phyloP scores from a whole-genome alignment of 805 yeast species.

The Tetrapisispora pingtungensis region DNA sequence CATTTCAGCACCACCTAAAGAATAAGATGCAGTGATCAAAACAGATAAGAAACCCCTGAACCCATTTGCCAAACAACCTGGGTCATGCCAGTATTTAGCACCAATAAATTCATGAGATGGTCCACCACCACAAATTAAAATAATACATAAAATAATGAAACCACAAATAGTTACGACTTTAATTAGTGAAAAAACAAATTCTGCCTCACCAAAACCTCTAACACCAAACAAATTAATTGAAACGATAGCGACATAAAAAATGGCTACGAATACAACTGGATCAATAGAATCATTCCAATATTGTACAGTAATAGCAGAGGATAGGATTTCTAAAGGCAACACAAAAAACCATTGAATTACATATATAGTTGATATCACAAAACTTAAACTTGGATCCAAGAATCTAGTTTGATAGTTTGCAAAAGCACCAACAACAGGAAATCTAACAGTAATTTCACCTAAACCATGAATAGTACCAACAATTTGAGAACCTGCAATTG shows the following conservation, averaged over 20 bases:
- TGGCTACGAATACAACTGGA: conserved; percentile 36
- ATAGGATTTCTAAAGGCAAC: conserved; percentile 39
- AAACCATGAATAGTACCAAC: conserved; percentile 43
- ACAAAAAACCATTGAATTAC: conserved; percentile 39
- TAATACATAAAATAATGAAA: conserved; percentile 42
- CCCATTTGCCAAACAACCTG: conserved; percentile 45
- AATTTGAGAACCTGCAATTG: conserved; percentile 42
- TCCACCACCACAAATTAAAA: conserved; percentile 37
- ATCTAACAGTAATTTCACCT: conserved; percentile 41
- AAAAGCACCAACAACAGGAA: conserved; percentile 43
- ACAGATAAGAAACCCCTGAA: conserved; percentile 59
- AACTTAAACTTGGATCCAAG: conserved; percentile 43
- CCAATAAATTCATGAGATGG: conserved; percentile 39
- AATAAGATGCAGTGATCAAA: conserved; percentile 62
- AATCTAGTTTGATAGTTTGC: conserved; percentile 38
- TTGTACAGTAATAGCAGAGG: conserved; percentile 40
- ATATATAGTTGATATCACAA: conserved; percentile 48
- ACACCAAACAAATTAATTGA: conserved; percentile 41
- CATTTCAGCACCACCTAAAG: conserved; percentile 65
- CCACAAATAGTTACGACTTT: conserved; percentile 40
- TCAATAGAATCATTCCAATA: conserved; percentile 37
- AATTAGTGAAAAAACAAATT: conserved; percentile 35
- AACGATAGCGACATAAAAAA: conserved; percentile 35
- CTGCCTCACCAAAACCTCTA: conserved; percentile 42
- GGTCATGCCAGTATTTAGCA: conserved; percentile 39